phyloP scores from a whole-genome alignment of 192 early-diverging fungal genomes.

The Backusella sp. region DNA sequence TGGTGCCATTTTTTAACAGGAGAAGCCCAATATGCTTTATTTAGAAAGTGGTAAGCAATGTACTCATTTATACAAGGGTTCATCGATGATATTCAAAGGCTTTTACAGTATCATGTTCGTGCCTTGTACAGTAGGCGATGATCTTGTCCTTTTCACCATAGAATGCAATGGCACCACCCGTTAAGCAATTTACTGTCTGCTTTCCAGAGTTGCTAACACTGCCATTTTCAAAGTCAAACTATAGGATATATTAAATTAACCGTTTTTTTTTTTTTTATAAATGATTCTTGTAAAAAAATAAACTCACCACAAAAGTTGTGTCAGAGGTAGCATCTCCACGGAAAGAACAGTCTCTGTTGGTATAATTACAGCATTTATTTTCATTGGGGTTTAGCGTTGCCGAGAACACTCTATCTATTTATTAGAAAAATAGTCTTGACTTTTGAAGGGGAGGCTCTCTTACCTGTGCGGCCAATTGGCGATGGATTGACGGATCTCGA shows the following conservation, averaged over 20 bases:
- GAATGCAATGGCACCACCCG: background rate
- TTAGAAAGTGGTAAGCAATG: too few relatives aligned
- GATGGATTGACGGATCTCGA: background rate
- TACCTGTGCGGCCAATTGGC: background rate
- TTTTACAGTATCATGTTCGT: background rate
- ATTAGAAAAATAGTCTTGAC: too few relatives aligned
- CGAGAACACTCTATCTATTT: background rate
- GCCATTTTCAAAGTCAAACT: background rate
- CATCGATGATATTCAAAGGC: background rate
- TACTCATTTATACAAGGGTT: too few relatives aligned
- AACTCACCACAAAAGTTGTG: background rate
- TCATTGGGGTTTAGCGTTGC: background rate
- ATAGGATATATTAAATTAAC: too few relatives aligned
- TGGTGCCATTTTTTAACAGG: too few relatives aligned
- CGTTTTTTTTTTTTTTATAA: too few relatives aligned
- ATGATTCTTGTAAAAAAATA: background rate
- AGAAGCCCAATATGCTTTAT: too few relatives aligned
- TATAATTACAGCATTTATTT: background rate
- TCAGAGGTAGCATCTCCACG: background rate
- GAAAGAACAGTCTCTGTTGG: constrained; percentile 4
- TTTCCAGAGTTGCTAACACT: background rate
- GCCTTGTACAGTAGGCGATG: background rate
- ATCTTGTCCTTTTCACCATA: background rate
- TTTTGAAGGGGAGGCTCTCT: background rate
- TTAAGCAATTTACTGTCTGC: background rate